Evolutionary conservation across 345 rosid genomes (phyloP), one percentile per base, ranked within the genome.

Genomic region (Reutealis trisperma): DNA sequence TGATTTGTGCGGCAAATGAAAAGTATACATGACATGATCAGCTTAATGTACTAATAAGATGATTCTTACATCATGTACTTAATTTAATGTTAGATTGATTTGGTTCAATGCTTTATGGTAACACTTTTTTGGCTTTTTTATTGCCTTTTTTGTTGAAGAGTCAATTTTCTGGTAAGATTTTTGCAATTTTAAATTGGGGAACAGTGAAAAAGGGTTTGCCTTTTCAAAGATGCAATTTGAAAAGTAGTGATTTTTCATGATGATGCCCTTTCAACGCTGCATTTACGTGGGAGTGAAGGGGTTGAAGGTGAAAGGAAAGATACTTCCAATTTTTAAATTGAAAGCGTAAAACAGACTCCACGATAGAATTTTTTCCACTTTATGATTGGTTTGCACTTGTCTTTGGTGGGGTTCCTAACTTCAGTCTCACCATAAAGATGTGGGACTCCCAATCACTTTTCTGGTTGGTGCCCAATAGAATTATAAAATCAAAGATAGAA

Each of bases 1-100:
- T 63, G 37, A 77, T 73, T 83, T 72, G 41, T 76, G 74, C 81
- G 75, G 83, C 83, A 69, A 37, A 45, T 18, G 16, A 7, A 27
- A 54, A 2, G 37, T 4, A 34, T 2, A 60, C 11, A 15, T 45
- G 15, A 18, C 58, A 15, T 15, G 58, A 18, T 54, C n/a, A 54
- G n/a, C 58, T 18, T 54, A 14, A 54, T 54, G 58, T 54, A 3
- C 49, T 45, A 45, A 1, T 2, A 45, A 45, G 49, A 45, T 45
- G 1, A 45, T 45, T 45, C 37, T 34, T 45, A 11, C 2, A 45
- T 45, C 13, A 11, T 34, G 49, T 45, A 45, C 13, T 45, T 11
- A 2, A 2, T 45, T 8, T 45, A 45, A 2, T 18, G 5, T 18
- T 54, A 5, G 0, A 54, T 54, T 4, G 58, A 5, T 4, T 18